A percentile compares a stretch with the other conserved stretches of the same genome.
Evolutionary conservation across 495 filamentous ascomycete species (phyloP).

Genomic region (Daldinia grandis): DNA sequence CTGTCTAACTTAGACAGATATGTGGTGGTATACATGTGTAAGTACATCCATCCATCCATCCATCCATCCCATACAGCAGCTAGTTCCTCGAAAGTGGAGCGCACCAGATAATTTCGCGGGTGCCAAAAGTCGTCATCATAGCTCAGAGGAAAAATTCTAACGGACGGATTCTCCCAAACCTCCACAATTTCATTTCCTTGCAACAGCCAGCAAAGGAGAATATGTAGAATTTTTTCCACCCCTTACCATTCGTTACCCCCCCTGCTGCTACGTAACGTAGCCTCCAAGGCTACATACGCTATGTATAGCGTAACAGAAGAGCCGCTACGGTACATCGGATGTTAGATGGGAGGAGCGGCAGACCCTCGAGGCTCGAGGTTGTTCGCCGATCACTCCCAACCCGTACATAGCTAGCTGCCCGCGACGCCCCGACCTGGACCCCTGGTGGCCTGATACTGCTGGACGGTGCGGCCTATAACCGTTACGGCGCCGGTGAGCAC

Average conservation of each 20-base stretch:
- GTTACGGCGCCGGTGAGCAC: conserved; percentile 30
- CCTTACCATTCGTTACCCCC: background rate
- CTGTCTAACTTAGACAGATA: too few relatives aligned
- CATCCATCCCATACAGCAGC: too few relatives aligned
- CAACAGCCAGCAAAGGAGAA: background rate
- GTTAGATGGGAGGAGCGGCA: background rate
- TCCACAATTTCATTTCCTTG: background rate
- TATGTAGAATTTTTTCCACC: background rate
- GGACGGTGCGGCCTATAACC: conserved; percentile 20
- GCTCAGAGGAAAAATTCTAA: conserved; percentile 1
- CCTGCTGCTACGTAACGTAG: conserved; percentile 2
- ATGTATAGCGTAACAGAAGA: background rate
- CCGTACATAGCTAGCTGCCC: conserved; percentile 13
- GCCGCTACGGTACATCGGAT: background rate
- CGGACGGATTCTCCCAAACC: background rate
- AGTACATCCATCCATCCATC: too few relatives aligned
- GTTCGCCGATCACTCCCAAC: background rate
- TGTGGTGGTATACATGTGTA: too few relatives aligned
- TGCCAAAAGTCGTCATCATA: conserved; percentile 30
- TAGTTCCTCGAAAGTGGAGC: conserved; percentile 33
- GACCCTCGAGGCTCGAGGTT: background rate
- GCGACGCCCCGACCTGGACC: conserved; percentile 23
- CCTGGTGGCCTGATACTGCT: conserved; percentile 14
- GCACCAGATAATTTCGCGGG: conserved; percentile 42
- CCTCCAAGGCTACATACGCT: background rate